These are phyloP conservation scores for Tulasnella sp. DNA, from an alignment of 768 basidiomycete species.

Conservation along the genomic window DNA sequence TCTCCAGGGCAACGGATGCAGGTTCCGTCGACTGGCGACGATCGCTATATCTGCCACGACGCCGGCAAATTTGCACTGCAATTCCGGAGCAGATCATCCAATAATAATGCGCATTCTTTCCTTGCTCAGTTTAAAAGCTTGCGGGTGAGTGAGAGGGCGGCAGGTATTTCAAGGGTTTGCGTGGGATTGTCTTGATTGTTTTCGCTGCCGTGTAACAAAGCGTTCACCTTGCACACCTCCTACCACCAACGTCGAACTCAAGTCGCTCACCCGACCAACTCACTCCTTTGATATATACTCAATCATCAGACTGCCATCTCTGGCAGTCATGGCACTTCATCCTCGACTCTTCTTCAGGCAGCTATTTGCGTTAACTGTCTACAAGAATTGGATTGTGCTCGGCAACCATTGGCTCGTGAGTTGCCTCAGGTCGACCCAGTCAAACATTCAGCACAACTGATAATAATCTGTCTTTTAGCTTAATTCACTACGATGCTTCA, in stretches of 20 bases:
- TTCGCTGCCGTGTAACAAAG: background rate
- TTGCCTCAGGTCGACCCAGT: background rate
- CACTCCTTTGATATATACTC: background rate
- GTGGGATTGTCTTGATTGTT: background rate
- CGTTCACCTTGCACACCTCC: background rate
- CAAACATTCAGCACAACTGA: background rate
- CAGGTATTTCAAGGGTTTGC: background rate
- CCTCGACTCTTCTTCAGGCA: slow-evolving; percentile 3
- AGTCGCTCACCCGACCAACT: background rate
- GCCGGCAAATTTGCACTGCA: background rate
- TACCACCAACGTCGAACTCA: background rate
- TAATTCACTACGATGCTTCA: slow-evolving; percentile 21
- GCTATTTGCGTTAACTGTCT: background rate
- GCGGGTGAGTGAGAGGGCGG: background rate
- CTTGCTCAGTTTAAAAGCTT: background rate
- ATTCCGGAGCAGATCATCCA: too few relatives aligned
- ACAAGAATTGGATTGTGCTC: slow-evolving; percentile 20
- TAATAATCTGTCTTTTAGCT: slow-evolving; percentile 1
- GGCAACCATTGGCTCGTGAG: slow-evolving; percentile 17
- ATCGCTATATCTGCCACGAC: background rate
- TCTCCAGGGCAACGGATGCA: too few relatives aligned
- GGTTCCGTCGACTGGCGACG: too few relatives aligned
- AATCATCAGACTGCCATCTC: background rate
- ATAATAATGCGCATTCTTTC: background rate
- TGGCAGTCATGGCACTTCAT: background rate